A percentile compares a stretch with the other conserved stretches of the same genome.
phyloP scores from a whole-genome alignment of 2,329 filamentous ascomycete genomes.

The Penicillium rolfsii region DNA sequence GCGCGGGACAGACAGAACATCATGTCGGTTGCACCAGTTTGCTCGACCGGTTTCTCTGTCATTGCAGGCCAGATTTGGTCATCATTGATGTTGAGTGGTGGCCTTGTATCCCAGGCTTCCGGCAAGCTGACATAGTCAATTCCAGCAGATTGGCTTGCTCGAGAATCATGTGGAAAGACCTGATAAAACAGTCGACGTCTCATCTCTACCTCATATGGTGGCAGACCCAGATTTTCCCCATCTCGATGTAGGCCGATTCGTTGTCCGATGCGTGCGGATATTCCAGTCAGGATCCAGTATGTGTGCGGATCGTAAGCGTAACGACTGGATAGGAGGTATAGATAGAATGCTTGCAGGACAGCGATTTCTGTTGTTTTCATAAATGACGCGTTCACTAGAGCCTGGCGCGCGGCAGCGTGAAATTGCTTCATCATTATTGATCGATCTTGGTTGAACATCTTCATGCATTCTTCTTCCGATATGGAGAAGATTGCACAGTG shows the following conservation, averaged over 20 bases:
- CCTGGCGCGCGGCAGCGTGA: conserved; percentile 24
- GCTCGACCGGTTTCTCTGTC: conserved; percentile 45
- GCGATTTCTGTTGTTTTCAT: conserved; percentile 48
- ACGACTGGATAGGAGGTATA: conserved; percentile 43
- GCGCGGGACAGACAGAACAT: conserved; percentile 33
- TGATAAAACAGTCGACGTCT: conserved; percentile 35
- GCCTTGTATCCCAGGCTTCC: conserved; percentile 27
- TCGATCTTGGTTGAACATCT: conserved; percentile 15
- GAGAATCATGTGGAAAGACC: conserved; percentile 28
- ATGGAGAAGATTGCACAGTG: conserved; percentile 34
- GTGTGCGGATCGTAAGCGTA: conserved; percentile 48
- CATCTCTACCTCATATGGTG: conserved; percentile 52
- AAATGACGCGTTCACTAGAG: conserved; percentile 47
- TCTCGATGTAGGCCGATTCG: conserved; percentile 55
- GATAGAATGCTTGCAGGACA: conserved; percentile 50
- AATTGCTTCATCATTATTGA: conserved; percentile 36
- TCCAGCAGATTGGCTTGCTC: conserved; percentile 37
- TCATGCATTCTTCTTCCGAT: conserved; percentile 24
- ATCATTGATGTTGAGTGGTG: conserved; percentile 48
- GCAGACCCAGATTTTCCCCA: conserved; percentile 48
- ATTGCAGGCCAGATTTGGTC: conserved; percentile 46
- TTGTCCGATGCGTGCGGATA: conserved; percentile 51
- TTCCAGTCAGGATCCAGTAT: conserved; percentile 56
- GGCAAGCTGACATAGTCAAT: conserved; percentile 22
- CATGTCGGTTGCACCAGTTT: conserved; percentile 51